A percentile compares a stretch with the other conserved stretches of the same genome.
These are phyloP conservation scores for Magnaporthiopsis poae DNA, from an alignment of 2,329 filamentous ascomycete species.

Conservation along the genomic window DNA sequence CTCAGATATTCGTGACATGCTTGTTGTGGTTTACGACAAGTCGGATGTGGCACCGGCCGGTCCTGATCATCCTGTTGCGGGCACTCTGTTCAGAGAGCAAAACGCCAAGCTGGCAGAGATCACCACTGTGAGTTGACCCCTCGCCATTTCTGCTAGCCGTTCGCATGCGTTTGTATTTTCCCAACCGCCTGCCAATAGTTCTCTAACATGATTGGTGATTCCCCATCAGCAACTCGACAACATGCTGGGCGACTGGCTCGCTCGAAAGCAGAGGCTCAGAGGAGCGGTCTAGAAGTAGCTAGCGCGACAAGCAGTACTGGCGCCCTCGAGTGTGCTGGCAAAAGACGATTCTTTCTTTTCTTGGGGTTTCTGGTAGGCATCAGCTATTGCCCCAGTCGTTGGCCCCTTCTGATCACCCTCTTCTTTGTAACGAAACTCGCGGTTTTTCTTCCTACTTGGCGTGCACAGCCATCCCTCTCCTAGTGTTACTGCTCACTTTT, in stretches of 20 bases:
- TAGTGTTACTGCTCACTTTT: background rate
- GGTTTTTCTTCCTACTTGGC: background rate
- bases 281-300: conserved; percentile 28
- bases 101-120: conserved; percentile 79
- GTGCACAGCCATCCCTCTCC: background rate
- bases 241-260: conserved; percentile 73
- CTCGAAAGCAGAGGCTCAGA: conserved; percentile 56
- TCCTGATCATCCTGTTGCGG: conserved; percentile 75
- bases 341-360: background rate
- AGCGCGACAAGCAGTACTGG: background rate
- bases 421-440: background rate
- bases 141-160: background rate
- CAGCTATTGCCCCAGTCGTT: background rate
- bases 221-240: conserved; percentile 62
- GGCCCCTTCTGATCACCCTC: background rate
- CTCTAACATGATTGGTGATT: conserved; percentile 15
- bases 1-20: conserved; percentile 77
- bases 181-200: conserved; percentile 2
- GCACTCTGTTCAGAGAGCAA: conserved; percentile 74
- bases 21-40: conserved; percentile 88
- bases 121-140: conserved; percentile 50
- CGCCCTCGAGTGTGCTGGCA: background rate
- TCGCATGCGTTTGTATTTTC: background rate
- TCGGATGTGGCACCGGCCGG: conserved; percentile 69
- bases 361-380: background rate